Conservation (phyloP, 2,329 filamentous ascomycete genomes). For the Colletotrichum tamarilloi region DNA sequence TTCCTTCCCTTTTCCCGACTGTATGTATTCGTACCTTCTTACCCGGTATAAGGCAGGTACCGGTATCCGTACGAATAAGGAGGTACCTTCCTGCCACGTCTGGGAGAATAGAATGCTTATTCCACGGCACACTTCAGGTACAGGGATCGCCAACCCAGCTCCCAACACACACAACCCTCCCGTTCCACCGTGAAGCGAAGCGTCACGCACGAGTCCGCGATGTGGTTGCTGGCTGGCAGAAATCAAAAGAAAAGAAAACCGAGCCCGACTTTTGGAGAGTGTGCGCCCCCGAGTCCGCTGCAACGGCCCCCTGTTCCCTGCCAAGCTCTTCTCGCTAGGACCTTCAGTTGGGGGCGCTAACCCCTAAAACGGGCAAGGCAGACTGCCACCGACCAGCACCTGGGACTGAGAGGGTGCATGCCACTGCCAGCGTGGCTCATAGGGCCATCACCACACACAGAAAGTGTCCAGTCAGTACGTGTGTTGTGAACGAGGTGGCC, state of each 20-base stretch:
- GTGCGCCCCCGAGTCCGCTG: constrained; percentile 8
- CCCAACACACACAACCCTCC: neutral
- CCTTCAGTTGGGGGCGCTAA: neutral
- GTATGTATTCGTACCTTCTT: too few relatives aligned
- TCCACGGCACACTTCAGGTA: constrained; percentile 11
- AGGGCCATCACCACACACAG: neutral
- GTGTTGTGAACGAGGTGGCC: neutral
- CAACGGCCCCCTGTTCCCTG: constrained; percentile 25
- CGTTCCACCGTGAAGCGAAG: constrained; percentile 1
- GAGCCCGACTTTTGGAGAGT: constrained; percentile 13
- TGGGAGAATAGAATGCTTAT: constrained; percentile 15
- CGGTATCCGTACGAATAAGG: too few relatives aligned
- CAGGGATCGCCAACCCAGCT: constrained; percentile 12
- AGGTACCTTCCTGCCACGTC: neutral
- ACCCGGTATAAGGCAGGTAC: too few relatives aligned
- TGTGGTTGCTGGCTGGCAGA: constrained; percentile 7
- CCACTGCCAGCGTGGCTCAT: constrained; percentile 8
- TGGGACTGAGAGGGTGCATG: neutral
- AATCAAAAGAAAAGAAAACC: neutral
- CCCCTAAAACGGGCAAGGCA: constrained; percentile 15
- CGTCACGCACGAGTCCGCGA: constrained; percentile 20
- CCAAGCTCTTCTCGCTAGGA: constrained; percentile 6
- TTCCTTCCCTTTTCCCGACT: neutral
- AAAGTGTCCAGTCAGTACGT: neutral
- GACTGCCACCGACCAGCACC: constrained; percentile 1